These are phyloP conservation scores for Verticillium isaacii DNA, from an alignment of 2,329 filamentous ascomycete genomes.

Conservation along the genomic window DNA sequence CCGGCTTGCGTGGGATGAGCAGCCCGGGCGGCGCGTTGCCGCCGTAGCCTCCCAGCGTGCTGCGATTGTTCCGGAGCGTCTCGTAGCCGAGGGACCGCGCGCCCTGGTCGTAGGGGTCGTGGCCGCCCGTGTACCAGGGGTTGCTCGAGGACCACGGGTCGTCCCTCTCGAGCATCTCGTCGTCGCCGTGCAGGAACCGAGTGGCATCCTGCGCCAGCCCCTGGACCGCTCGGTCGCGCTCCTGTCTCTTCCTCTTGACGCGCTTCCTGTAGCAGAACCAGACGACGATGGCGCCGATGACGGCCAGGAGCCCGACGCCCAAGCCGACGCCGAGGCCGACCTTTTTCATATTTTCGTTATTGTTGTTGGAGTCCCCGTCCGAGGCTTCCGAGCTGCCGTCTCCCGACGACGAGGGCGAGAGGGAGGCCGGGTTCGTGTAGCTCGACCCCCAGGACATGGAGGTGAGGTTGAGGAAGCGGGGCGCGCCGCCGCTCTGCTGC, in stretches of 20 bases:
- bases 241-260: conserved; percentile 19
- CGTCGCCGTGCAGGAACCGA: conserved; percentile 35
- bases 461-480: conserved; percentile 53
- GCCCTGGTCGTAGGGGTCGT: conserved; percentile 34
- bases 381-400: conserved; percentile 9
- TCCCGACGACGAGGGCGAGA: conserved; percentile 12
- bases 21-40: conserved; percentile 11
- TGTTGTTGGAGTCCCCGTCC: conserved; percentile 1
- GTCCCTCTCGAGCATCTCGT: conserved; percentile 42
- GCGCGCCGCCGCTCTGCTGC: conserved; percentile 19
- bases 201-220: conserved; percentile 44
- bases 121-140: conserved; percentile 41
- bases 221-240: conserved; percentile 41
- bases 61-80: conserved; percentile 32
- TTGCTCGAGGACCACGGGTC: conserved; percentile 22
- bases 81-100: conserved; percentile 45
- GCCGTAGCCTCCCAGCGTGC: conserved; percentile 16
- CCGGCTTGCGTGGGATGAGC: conserved; percentile 27
- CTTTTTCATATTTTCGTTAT: conserved; percentile 27
- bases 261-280: conserved; percentile 45
- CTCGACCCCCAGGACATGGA: conserved; percentile 46
- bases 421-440: conserved; percentile 41
- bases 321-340: conserved; percentile 61
- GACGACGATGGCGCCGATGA: conserved; percentile 40
- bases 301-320: conserved; percentile 54